phyloP scores from a whole-genome alignment of 331 rosid species.

The Pyracantha coccinea region DNA sequence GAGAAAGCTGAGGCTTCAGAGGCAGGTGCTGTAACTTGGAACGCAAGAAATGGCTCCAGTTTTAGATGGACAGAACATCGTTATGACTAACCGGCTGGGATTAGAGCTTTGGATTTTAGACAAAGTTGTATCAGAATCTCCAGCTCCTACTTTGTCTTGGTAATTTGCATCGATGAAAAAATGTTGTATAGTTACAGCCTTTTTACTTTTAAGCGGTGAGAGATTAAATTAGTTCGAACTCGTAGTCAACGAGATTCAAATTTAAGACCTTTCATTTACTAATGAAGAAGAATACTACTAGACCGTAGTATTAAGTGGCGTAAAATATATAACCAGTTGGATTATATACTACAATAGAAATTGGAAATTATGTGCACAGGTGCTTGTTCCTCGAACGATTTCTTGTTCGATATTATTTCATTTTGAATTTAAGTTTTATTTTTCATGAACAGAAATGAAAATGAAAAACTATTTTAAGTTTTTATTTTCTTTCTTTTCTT shows the following conservation, averaged over 20 bases:
- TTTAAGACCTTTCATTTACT: too few species aligned
- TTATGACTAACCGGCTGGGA: neutral
- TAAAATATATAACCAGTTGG: too few species aligned
- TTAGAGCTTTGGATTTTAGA: neutral
- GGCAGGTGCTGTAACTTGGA: constrained; percentile 14
- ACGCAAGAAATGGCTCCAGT: neutral
- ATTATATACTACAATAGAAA: neutral
- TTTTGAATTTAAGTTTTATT: too few species aligned
- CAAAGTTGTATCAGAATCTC: neutral
- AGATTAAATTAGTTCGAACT: too few species aligned
- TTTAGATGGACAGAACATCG: neutral
- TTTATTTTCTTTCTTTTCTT: too few species aligned
- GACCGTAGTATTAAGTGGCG: too few species aligned
- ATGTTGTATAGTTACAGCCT: neutral
- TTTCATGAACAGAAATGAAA: too few species aligned
- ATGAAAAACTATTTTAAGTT: too few species aligned
- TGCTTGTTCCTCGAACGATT: neutral
- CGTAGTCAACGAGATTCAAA: too few species aligned
- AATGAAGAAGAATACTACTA: too few species aligned
- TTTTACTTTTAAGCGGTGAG: too few species aligned
- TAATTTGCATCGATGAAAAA: neutral
- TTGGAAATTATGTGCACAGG: neutral
- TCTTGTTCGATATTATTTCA: too few species aligned
- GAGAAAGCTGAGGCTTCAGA: constrained; percentile 33
- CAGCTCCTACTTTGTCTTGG: neutral